Conservation (phyloP, 345 rosid species). For the Bretschneidera sinensis region DNA sequence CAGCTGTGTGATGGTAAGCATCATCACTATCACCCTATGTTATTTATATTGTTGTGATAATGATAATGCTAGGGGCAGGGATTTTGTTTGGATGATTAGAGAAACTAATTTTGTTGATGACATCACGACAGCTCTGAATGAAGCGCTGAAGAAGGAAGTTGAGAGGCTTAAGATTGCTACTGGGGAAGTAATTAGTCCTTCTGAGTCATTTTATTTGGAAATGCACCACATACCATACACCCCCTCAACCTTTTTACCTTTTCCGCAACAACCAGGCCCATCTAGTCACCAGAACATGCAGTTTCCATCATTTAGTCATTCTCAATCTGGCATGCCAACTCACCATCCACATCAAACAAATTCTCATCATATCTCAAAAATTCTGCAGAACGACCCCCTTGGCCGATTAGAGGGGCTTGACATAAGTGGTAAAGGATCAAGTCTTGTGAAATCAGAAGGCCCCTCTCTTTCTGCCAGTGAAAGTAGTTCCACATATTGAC, state of each 20-base stretch:
- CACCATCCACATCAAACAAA: slow-evolving; percentile 12
- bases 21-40: not conserved
- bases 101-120: not conserved
- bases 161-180: slow-evolving; percentile 59
- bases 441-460: slow-evolving; percentile 51
- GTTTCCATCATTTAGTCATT: slow-evolving; percentile 24
- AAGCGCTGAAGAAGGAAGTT: slow-evolving; percentile 64
- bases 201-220: slow-evolving; percentile 42
- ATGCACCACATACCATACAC: slow-evolving; percentile 41
- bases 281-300: slow-evolving; percentile 32
- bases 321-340: slow-evolving; percentile 17
- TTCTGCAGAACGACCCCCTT: slow-evolving; percentile 34
- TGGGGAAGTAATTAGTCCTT: slow-evolving; percentile 39
- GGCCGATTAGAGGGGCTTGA: slow-evolving; percentile 53
- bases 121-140: slow-evolving; percentile 44
- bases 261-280: slow-evolving; percentile 29
- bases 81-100: not conserved
- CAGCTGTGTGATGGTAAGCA: slow-evolving; percentile 75
- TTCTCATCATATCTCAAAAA: slow-evolving; percentile 26
- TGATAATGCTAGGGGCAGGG: not conserved
- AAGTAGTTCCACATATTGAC: slow-evolving; percentile 58
- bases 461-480: slow-evolving; percentile 59
- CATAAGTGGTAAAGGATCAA: slow-evolving; percentile 47
- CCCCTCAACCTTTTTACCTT: slow-evolving; percentile 29
- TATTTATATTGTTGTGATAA: too few species aligned